Conservation (phyloP, 108 stramenopile species). For the Conticribra guillardii region DNA sequence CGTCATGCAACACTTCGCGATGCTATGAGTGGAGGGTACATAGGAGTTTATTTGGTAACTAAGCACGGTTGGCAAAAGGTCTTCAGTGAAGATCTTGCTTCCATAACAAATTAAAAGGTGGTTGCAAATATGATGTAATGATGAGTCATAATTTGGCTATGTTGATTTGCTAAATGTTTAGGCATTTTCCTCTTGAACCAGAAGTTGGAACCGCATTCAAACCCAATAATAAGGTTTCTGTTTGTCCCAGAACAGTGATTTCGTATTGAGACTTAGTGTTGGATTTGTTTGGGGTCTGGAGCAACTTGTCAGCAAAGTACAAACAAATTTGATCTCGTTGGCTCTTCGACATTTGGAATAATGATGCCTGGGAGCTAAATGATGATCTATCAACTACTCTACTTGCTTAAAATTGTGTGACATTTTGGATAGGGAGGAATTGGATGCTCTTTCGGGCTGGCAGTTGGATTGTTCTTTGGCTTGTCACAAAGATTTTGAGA, state of each 20-base stretch:
- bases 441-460: conserved; percentile 63
- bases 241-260: conserved; percentile 53
- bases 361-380: conserved; percentile 28
- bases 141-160: no score
- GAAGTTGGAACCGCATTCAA: conserved; percentile 54
- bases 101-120: conserved; percentile 3
- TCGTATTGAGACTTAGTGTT: conserved; percentile 80
- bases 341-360: conserved; percentile 62
- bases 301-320: conserved; percentile 76
- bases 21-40: conserved; percentile 84
- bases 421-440: conserved; percentile 56
- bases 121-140: neutral
- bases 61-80: conserved; percentile 80
- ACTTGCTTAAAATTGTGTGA: conserved; percentile 54
- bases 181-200: no score
- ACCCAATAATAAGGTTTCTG: conserved; percentile 75
- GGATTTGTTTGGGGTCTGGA: conserved; percentile 76
- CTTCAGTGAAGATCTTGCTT: conserved; percentile 80
- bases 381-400: conserved; percentile 56
- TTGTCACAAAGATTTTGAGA: conserved; percentile 70
- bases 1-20: conserved; percentile 92
- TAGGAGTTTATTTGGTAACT: conserved; percentile 84
- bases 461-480: conserved; percentile 76
- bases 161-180: no score
- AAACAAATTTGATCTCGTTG: conserved; percentile 72